phyloP scores from a whole-genome alignment of 805 yeast genomes.

The Dipodascus albidus region DNA sequence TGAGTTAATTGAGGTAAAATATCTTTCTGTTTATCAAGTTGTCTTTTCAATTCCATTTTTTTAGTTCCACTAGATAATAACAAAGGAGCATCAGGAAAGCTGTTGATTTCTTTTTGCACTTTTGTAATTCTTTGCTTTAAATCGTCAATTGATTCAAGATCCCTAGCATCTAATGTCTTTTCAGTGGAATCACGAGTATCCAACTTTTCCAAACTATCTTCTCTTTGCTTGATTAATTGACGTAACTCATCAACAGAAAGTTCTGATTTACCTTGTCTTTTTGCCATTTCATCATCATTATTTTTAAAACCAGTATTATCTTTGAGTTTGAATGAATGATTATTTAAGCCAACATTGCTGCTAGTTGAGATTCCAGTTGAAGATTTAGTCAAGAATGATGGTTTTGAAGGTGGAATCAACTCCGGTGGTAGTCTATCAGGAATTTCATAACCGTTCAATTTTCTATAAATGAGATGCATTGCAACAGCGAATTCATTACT shows the following conservation, averaged over 20 bases:
- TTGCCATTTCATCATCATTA: conserved; percentile 55
- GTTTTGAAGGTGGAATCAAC: conserved; percentile 76
- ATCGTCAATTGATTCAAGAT: conserved; percentile 46
- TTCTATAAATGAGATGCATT: conserved; percentile 90
- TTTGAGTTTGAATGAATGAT: conserved; percentile 24
- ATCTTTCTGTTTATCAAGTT: conserved; percentile 53
- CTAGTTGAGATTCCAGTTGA: conserved; percentile 20
- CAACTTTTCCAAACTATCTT: conserved; percentile 55
- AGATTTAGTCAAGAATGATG: conserved; percentile 43
- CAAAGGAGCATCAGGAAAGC: conserved; percentile 13
- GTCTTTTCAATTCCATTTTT: conserved; percentile 40
- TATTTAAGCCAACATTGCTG: conserved; percentile 20
- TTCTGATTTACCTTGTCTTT: conserved; percentile 52
- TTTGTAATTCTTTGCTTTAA: conserved; percentile 48
- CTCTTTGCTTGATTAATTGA: conserved; percentile 59
- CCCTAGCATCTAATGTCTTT: conserved; percentile 27
- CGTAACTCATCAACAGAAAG: conserved; percentile 29
- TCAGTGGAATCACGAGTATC: conserved; percentile 47
- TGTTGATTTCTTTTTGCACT: conserved; percentile 29
- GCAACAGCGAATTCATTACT: conserved; percentile 92
- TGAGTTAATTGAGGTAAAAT: conserved; percentile 61
- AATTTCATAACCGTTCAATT: conserved; percentile 77
- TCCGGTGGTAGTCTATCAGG: conserved; percentile 81
- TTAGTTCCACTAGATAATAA: conserved; percentile 21
- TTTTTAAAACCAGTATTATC: conserved; percentile 52